A percentile compares a stretch with the other conserved stretches of the same genome.
These are phyloP conservation scores for Micromonas commoda DNA, from an alignment of 139 green algal species.

Conservation along the genomic window DNA sequence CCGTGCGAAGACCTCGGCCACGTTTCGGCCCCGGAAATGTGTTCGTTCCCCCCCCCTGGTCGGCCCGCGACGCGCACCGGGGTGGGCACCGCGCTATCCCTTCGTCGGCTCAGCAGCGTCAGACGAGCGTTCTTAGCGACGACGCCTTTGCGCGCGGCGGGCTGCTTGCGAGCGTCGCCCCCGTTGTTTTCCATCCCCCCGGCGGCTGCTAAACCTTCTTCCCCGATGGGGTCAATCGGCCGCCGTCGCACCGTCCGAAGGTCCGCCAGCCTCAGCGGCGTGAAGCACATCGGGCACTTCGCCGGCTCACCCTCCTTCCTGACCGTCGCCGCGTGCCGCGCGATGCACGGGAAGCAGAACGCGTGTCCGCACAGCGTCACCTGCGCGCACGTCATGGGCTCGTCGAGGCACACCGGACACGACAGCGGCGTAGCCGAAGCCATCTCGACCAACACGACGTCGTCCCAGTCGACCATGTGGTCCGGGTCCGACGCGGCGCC, in stretches of 20 bases:
- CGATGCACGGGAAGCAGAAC: slow-evolving; percentile 71
- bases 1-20: neutral
- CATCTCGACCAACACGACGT: slow-evolving; percentile 56
- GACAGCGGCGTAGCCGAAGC: neutral
- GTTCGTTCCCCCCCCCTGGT: too few relatives aligned
- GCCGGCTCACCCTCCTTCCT: slow-evolving; percentile 58
- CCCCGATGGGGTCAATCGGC: neutral
- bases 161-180: neutral
- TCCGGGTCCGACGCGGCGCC: slow-evolving; percentile 58
- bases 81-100: neutral
- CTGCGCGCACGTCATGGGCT: slow-evolving; percentile 54
- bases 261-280: neutral
- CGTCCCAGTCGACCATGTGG: slow-evolving; percentile 72
- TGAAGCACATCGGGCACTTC: slow-evolving; percentile 58
- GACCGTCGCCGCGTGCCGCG: slow-evolving; percentile 46
- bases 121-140: neutral
- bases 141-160: slow-evolving; percentile 1
- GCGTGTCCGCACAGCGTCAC: slow-evolving; percentile 85
- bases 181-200: neutral
- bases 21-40: too few relatives aligned
- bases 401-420: slow-evolving; percentile 79
- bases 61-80: too few relatives aligned
- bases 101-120: slow-evolving; percentile 12
- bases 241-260: neutral
- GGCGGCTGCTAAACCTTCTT: neutral